Base-by-base conservation (phyloP, 768 basidiomycete species). In the Paxillus ammoniavirescens region DNA sequence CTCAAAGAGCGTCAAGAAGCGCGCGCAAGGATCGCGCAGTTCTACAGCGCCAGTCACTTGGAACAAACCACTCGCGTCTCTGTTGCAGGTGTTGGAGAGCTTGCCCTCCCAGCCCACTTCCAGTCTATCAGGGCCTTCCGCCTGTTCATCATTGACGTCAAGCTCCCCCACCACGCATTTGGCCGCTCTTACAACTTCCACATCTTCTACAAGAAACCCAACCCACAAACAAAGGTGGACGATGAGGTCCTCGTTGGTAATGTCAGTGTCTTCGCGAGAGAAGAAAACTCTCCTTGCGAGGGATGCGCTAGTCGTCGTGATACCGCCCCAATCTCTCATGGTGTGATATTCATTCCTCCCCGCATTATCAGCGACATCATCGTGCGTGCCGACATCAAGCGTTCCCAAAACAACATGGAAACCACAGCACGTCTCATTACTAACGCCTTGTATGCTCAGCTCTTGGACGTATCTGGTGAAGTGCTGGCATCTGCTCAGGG, bases 171-270 rank as follows among this genome's bases (percentile, higher is more conserved):
- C 30, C 60, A 66, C n/a, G 62, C 61, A 2, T 53, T 62, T 37
- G 59, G 62, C 18, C 41, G 53, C 8, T 59, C 67, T 5, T 70
- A 68, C 48, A 47, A 55, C 43, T 58, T 69, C 42, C 50, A 63
- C 44, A 52, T 69, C 5, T 46, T 44, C 46, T 59, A 58, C 50
- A 59, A 57, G 36, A 9, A 49, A 17, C 50, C 3, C 50, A 58
- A 30, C 49, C 2, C 21, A 21, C 21, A 21, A 21, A 21, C 21
- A 21, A 21, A 21, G 21, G 21, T 21, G 21, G 21, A 21, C 3
- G 21, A 21, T 21, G 21, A 26, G 26, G 26, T 26, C 6, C 26
- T 64, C 13, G 38, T 68, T 4, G 66, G 68, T n/a, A 52, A 42
- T 18, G 40, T 60, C 38, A 49, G 59, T 7, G 66, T 68, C 15